Base-by-base conservation (phyloP, 257 asterid genomes). In the Primulina eburnea region DNA sequence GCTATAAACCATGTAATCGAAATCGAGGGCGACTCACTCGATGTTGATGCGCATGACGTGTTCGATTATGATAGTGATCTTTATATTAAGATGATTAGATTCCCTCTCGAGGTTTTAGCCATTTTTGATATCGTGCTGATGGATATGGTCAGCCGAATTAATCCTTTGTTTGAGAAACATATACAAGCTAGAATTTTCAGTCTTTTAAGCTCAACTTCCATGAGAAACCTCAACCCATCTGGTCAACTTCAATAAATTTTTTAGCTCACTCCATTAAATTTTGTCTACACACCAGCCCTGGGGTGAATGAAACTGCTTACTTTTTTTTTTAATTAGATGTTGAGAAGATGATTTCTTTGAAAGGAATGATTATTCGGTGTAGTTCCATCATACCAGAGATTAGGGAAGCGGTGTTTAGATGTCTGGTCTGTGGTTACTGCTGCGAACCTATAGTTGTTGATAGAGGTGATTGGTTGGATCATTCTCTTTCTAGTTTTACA, bases 341-440 rank as follows among this genome's bases (percentile, higher is more conserved):
- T 72, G 99, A 94, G 79, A 94, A 92, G 90, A 84, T 94, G 99
- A 84, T 94, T 60, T 92, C 98, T 1, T 43, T 92, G 74, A 94
- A 94, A 84, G 99, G 98, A 73, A 94, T 94, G 99, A 81, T 94
- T 64, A 94, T 94, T 52, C 85, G 98, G 5, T 91, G 98, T 78
- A 94, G 99, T 78, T 84, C 98, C 37, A 88, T 94, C 70, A 94
- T 94, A 74, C 98, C 99, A 57, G 99, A 94, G 83, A 89, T 94
- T 72, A 83, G 95, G 80, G 99, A 89, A 81, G 96, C 99, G 0
- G 86, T 94, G 30, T 94, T 94, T 80, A 89, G 96, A 72, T 94
- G 99, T 79, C 97, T 94, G 63, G 89, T 94, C 29, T 94, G 99
- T 72, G 99, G 99, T 7, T 87, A 86, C 80, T 88, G 84, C 87